Evolutionary conservation across 305 asterid species (phyloP), one percentile per base, ranked within the genome.

Genomic region (Lippia alba): DNA sequence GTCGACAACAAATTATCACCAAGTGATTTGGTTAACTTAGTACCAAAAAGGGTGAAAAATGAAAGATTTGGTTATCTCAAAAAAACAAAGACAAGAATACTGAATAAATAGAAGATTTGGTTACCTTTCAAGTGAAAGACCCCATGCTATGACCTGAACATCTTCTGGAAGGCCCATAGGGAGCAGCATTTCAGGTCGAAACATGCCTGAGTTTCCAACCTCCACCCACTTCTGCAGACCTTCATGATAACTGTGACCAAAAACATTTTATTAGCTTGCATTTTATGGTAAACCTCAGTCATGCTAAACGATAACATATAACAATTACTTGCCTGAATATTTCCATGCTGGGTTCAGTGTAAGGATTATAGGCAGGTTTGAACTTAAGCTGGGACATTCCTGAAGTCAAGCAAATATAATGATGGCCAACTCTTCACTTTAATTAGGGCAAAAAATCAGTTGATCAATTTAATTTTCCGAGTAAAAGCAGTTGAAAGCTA

Each of bases 321-420:
- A 20, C 12, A 48, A 33, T 69, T 53, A 50, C 41, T 50, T 70
- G 91, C 99, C 99, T 89, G 90, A 94, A 94, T 70, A 94, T 94
- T 84, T 94, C 99, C 98, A 94, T 94, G 85, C 99, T 94, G 73
- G 99, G 99, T 80, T 94, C 99, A 33, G 99, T 92, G 46, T 94
- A 94, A 19, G 99, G 99, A 82, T 94, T 92, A 77, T 94, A 91
- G 55, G 98, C 99, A 63, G 98, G 96, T 86, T 94, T 94, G 89
- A 90, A 94, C 76, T 90, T 90, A 59, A 94, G 89, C 87, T 94
- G 88, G 64, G 96, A 82, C 99, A 92, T 94, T 74, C 99, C 98
- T 92, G 79, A 58, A 76, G 82, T 66, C 48, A 10, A 58, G 12
- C 48, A 12, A 67, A 39, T 71, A 57, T 45, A 12, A 19, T 17